Evolutionary conservation across 116 monocot genomes (phyloP), one percentile per base, ranked within the genome.

Genomic region (Trichopus zeylanicus): DNA sequence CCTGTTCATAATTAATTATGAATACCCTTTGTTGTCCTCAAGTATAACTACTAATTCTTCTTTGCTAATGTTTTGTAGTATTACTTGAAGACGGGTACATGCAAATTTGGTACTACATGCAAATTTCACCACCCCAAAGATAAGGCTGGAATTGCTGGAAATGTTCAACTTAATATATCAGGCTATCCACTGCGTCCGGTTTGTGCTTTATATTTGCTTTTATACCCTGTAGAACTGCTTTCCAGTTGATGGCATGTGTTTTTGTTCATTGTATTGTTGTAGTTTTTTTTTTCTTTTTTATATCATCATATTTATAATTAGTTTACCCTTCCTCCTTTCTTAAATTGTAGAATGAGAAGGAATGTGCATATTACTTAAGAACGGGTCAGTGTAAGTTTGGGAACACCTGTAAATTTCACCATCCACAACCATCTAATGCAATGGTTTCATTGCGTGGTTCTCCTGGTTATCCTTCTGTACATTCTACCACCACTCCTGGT

Each of bases 121-220:
- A 99, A 99, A 68, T 99, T 91, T 74, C 85, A 99, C 63, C 98
- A 99, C 53, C 98, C 98, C 12, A 82, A 59, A 59, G 88, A 92
- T n/a, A 87, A 73, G 59, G 84, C 78, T 66, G 90, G 84, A 31
- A 75, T 90, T 60, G 74, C 75, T 56, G 81, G 73, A 38, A 70
- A 72, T 66, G 84, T 75, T 53, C 82, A 91, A 63, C 61, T 91
- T 55, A 97, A 87, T 66, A 22, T 76, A 46, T 65, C 80, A 53
- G 97, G 97, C 68, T 91, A 87, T 69, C 97, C 97, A 21, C 70
- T 97, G 10, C 90, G 90, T 15, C 82, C 70, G 74, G 98, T 91
- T 71, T 68, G 78, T 76, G 56, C 60, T 51, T 52, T 16, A 21
- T 49, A 0, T 49, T 49, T 49, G 8, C 21, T 0, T 22, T 49